Evolutionary conservation across 306 rosid species (phyloP), one percentile per base, ranked within the genome.

Genomic region (Fragaria vesca): DNA sequence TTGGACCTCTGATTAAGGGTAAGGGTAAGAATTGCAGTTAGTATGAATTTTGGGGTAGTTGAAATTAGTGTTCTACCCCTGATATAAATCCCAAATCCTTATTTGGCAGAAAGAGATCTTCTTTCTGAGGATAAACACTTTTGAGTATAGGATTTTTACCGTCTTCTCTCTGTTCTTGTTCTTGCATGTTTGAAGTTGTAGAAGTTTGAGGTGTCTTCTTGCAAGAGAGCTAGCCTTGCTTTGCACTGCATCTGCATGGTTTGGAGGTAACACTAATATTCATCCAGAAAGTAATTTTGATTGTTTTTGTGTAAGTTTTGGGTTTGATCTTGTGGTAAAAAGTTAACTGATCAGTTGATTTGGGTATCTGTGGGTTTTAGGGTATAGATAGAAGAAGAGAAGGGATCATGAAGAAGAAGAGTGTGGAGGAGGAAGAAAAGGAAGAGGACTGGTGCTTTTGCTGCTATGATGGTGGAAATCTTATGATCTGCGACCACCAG

Each of bases 401-500:
- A 38, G 50, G 47, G 77, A 74, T 17, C 55, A 45, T 76, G 75
- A 65, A 42, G 18, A 52, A 47, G 12, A 20, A 54, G 12, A 54
- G 21, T 28, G 24, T 0, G 10, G 54, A 0, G 10, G 48, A 72
- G 32, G 55, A 75, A 71, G 83, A 77, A 51, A 36, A 1, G 0
- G 81, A 69, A 6, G 90, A 86, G 73, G 88, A 84, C 48, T 87
- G 90, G 90, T 87, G 90, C 71, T 84, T 87, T 85, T 43, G 51
- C 36, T 87, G 90, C 85, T 84, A 87, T 82, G 90, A 87, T 57
- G 90, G 90, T 34, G 90, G 90, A 36, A 48, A 77, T 55, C 74
- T 87, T 34, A 67, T 84, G 42, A 38, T 87, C 51, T 87, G 90
- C 77, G 86, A 82, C 13, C 40, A 76, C 75, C 54, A 72, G 90